These are phyloP conservation scores for Discostella pseudostelligera DNA, from an alignment of 108 stramenopile genomes.

Conservation along the genomic window DNA sequence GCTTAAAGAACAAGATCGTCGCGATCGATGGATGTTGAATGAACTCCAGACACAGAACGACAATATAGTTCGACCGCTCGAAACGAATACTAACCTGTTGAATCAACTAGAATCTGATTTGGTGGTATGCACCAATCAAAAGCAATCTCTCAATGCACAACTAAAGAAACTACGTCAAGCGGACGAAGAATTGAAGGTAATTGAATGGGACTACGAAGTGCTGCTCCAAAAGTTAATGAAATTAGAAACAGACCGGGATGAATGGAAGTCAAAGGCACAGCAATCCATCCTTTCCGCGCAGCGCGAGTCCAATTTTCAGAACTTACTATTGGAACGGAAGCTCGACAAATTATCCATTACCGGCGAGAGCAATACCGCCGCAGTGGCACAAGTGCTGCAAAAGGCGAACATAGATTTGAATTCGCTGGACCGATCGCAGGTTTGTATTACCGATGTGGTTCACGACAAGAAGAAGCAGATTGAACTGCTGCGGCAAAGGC, in stretches of 20 bases:
- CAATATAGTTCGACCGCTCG: slow-evolving; percentile 25
- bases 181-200: slow-evolving; percentile 37
- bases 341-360: slow-evolving; percentile 41
- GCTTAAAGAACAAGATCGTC: slow-evolving; percentile 37
- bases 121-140: slow-evolving; percentile 22
- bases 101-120: slow-evolving; percentile 18
- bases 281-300: slow-evolving; percentile 58
- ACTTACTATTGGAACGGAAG: slow-evolving; percentile 76
- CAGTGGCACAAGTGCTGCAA: slow-evolving; percentile 60
- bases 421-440: slow-evolving; percentile 30
- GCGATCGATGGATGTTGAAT: slow-evolving; percentile 13
- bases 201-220: slow-evolving; percentile 46
- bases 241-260: slow-evolving; percentile 20
- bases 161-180: slow-evolving; percentile 22
- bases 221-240: slow-evolving; percentile 39
- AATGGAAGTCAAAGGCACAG: slow-evolving; percentile 26
- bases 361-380: slow-evolving; percentile 61
- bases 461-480: slow-evolving; percentile 22
- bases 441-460: slow-evolving; percentile 31
- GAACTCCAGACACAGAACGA: slow-evolving; percentile 31
- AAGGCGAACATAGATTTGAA: slow-evolving; percentile 65
- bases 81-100: slow-evolving; percentile 18
- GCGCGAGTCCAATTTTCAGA: slow-evolving; percentile 72
- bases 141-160: slow-evolving; percentile 25
- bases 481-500: slow-evolving; percentile 17